A percentile compares a stretch with the other conserved stretches of the same genome.
These are phyloP conservation scores for Floccularia luteovirens DNA, from an alignment of 768 basidiomycete genomes.

Conservation along the genomic window DNA sequence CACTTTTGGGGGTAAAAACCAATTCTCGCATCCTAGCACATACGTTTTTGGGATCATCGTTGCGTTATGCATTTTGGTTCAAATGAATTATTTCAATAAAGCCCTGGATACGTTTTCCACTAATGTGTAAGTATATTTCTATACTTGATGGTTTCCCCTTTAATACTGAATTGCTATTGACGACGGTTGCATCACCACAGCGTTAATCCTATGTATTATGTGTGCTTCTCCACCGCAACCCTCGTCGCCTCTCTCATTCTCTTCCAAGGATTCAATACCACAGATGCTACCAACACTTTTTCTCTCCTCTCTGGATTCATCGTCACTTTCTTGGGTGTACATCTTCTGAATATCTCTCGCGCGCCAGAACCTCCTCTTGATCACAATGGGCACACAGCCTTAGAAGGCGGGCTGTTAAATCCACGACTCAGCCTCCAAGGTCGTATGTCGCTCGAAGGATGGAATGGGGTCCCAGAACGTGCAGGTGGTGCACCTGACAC, in stretches of 20 bases:
- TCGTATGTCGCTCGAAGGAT: slow-evolving; percentile 73
- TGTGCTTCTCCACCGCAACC: slow-evolving; percentile 91
- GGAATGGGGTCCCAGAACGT: slow-evolving; percentile 36
- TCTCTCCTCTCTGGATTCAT: slow-evolving; percentile 88
- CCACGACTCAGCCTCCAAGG: slow-evolving; percentile 78
- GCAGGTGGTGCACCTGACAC: slow-evolving; percentile 18
- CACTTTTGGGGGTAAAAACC: slow-evolving; percentile 88
- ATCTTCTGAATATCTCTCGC: slow-evolving; percentile 81
- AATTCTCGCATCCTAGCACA: slow-evolving; percentile 92
- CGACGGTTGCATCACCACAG: slow-evolving; percentile 28
- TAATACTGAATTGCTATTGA: slow-evolving; percentile 1
- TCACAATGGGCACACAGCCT: slow-evolving; percentile 35
- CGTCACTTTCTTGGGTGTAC: slow-evolving; percentile 95
- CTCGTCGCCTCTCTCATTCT: slow-evolving; percentile 92
- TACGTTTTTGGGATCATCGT: slow-evolving; percentile 90
- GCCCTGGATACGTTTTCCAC: slow-evolving; percentile 95
- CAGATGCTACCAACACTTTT: slow-evolving; percentile 70
- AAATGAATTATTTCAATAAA: slow-evolving; percentile 98
- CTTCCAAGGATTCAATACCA: slow-evolving; percentile 96
- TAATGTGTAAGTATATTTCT: slow-evolving; percentile 69
- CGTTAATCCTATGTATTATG: slow-evolving; percentile 97
- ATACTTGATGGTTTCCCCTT: background rate
- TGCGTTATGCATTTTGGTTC: slow-evolving; percentile 76
- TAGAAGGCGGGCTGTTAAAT: slow-evolving; percentile 66
- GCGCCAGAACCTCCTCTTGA: slow-evolving; percentile 36